A percentile compares a stretch with the other conserved stretches of the same genome.
Conservation (phyloP, 2,329 filamentous ascomycete genomes). For the Triangularia setosa region DNA sequence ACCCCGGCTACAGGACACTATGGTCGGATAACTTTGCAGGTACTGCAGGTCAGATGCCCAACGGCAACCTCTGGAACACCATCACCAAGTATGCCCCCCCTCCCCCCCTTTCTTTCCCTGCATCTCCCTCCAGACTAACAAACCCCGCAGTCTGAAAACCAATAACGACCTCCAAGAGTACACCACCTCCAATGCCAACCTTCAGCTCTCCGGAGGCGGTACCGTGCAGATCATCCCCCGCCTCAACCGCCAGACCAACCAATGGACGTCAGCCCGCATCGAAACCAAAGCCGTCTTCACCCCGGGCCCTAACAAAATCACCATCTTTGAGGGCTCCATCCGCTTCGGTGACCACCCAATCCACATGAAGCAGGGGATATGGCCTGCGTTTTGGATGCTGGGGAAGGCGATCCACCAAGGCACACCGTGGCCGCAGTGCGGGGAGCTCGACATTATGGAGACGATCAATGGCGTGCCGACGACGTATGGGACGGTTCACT, state of each 20-base stretch:
- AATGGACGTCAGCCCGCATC: slow-evolving; percentile 54
- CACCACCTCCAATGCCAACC: slow-evolving; percentile 40
- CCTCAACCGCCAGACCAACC: slow-evolving; percentile 32
- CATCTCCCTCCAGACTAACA: slow-evolving; percentile 10
- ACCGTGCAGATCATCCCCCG: slow-evolving; percentile 51
- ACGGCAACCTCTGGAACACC: slow-evolving; percentile 39
- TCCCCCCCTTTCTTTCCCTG: neutral
- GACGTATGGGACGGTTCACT: slow-evolving; percentile 51
- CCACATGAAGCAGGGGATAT: slow-evolving; percentile 48
- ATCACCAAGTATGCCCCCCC: slow-evolving; percentile 27
- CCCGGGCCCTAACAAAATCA: slow-evolving; percentile 42
- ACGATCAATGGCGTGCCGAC: slow-evolving; percentile 46
- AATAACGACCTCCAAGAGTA: slow-evolving; percentile 53
- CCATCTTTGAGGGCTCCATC: slow-evolving; percentile 43
- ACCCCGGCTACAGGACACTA: slow-evolving; percentile 36
- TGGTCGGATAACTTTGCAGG: slow-evolving; percentile 46
- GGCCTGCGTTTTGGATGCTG: slow-evolving; percentile 58
- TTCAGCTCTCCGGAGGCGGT: slow-evolving; percentile 47
- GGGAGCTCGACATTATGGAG: slow-evolving; percentile 58
- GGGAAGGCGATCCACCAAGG: slow-evolving; percentile 47
- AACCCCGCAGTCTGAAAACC: slow-evolving; percentile 4
- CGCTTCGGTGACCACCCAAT: slow-evolving; percentile 42
- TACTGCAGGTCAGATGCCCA: slow-evolving; percentile 31
- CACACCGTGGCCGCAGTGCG: slow-evolving; percentile 48
- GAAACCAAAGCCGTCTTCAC: slow-evolving; percentile 48